phyloP scores from a whole-genome alignment of 352 stramenopile genomes.

The Globisporangium takayamanum region DNA sequence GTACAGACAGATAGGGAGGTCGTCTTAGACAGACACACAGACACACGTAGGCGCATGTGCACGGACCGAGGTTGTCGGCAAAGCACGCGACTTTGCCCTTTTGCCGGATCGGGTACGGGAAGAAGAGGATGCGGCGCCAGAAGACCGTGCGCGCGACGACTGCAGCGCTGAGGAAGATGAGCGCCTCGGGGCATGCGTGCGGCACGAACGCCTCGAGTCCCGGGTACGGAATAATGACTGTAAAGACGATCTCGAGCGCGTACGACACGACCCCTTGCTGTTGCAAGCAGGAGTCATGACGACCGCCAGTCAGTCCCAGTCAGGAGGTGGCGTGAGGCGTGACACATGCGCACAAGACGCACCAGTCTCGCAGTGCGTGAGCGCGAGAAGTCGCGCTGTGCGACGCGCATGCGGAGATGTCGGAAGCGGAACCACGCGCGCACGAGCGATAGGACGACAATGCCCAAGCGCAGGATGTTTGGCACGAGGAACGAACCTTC shows the following conservation, averaged over 20 bases:
- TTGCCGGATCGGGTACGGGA: constrained; percentile 60
- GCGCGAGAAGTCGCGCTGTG: neutral
- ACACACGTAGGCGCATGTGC: neutral
- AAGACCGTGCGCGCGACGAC: constrained; percentile 36
- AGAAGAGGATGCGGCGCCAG: constrained; percentile 54
- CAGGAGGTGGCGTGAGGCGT: neutral
- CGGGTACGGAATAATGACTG: constrained; percentile 44
- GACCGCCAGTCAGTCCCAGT: neutral
- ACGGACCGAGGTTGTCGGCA: constrained; percentile 42
- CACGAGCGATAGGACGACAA: constrained; percentile 15
- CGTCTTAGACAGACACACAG: neutral
- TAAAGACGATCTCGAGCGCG: constrained; percentile 30
- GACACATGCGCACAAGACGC: neutral
- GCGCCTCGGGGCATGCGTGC: constrained; percentile 5
- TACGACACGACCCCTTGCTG: constrained; percentile 15
- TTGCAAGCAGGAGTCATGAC: neutral
- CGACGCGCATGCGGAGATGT: constrained; percentile 10
- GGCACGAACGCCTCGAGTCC: constrained; percentile 28
- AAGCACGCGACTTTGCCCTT: constrained; percentile 61
- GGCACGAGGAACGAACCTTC: constrained; percentile 32
- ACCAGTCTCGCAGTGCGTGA: constrained; percentile 2
- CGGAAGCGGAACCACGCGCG: constrained; percentile 20
- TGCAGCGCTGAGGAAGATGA: constrained; percentile 40
- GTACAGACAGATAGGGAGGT: neutral
- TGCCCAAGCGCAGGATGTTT: constrained; percentile 24